Evolutionary conservation across 495 filamentous ascomycete genomes (phyloP), one percentile per base, ranked within the genome.

Genomic region (Glonium stellatum): DNA sequence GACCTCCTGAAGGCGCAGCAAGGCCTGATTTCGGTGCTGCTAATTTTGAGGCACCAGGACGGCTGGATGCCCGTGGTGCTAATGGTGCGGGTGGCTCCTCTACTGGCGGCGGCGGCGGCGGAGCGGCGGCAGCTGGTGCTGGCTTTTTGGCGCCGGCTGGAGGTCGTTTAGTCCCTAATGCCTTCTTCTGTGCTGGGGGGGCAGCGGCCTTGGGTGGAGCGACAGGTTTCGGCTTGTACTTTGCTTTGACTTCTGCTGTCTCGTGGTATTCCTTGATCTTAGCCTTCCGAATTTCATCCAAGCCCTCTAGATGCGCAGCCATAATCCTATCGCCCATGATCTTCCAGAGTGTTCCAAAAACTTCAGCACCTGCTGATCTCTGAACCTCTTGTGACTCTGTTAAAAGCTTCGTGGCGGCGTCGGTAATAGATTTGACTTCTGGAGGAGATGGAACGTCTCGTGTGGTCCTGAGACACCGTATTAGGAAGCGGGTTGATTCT

Each of bases 321-420:
- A 97, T 99, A n/a, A 86, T 87, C 42, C 93, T 82, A 69, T 99
- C 95, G 46, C 95, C 92, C 78, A 97, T 87, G 50, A 99, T 97
- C 79, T 97, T 97, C 93, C 97, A 97, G 63, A 99, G 72, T 0
- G 91, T 96, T 61, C 95, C 95, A 18, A 99, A 77, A 36, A 90
- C 83, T 68, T 99, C 95, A 12, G 92, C 91, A 68, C 89, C 93
- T 46, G 89, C 89, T 39, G 89, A 86, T 70, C 95, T 82, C 44
- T 92, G 83, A 11, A 79, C 88, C 67, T 95, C 92, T 55, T 80
- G 88, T 0, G 89, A 89, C 63, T 99, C 95, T 0, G 92, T 85
- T 1, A 97, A 80, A 10, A 97, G 78, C 71, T 96, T 97, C 54
- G 88, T 95, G 15, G 84, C 85, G 1, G 84, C 82, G 59, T 96